Evolutionary conservation across 2,329 filamentous ascomycete genomes (phyloP).

Genomic region (Pseudocercospora eumusae): DNA sequence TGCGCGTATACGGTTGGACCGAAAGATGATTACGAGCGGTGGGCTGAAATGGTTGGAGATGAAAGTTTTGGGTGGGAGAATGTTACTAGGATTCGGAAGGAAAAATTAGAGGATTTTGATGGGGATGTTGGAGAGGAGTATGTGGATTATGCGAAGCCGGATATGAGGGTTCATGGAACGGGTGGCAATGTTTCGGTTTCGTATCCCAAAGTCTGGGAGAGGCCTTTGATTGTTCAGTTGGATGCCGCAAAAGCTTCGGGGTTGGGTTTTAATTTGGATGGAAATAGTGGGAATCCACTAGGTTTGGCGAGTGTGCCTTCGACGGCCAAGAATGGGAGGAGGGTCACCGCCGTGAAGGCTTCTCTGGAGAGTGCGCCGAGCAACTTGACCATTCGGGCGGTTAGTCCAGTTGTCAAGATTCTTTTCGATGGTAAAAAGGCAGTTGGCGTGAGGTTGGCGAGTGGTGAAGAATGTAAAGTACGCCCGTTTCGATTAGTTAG

Average conservation of each 20-base stretch:
- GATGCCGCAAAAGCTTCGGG: background rate
- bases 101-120: background rate
- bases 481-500: no score
- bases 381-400: background rate
- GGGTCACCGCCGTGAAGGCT: background rate
- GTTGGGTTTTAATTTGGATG: background rate
- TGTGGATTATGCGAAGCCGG: background rate
- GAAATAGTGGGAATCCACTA: background rate
- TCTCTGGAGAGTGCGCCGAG: background rate
- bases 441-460: background rate
- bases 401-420: background rate
- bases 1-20: conserved; percentile 57
- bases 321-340: background rate
- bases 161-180: conserved; percentile 2
- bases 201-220: background rate
- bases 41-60: conserved; percentile 59
- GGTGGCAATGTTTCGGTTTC: background rate
- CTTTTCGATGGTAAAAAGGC: background rate
- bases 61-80: conserved; percentile 58
- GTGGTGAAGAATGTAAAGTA: no score
- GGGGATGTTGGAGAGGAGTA: background rate
- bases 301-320: background rate
- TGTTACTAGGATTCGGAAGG: conserved; percentile 36
- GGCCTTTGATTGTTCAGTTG: background rate
- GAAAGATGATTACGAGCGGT: conserved; percentile 62